phyloP scores from a whole-genome alignment of 352 stramenopile genomes.

The Globisporangium paroecandrum region DNA sequence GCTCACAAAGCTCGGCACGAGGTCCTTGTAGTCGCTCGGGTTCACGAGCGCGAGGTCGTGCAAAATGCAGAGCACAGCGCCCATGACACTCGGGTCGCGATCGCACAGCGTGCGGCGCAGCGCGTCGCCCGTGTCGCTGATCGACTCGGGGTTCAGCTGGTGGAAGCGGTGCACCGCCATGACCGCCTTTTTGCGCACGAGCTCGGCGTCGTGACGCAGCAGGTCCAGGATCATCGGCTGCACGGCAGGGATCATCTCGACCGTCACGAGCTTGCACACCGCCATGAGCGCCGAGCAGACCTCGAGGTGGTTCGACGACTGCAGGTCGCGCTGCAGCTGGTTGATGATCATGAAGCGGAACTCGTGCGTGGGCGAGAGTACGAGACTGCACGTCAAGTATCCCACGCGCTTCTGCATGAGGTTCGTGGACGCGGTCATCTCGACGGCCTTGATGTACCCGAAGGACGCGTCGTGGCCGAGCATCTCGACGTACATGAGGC shows the following conservation, averaged over 20 bases:
- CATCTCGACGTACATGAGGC: constrained; percentile 99
- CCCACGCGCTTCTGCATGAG: constrained; percentile 98
- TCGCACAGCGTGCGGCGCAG: constrained; percentile 97
- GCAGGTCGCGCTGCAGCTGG: constrained; percentile 95
- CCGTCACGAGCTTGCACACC: constrained; percentile 95
- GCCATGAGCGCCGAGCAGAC: constrained; percentile 95
- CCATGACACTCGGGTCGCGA: constrained; percentile 98
- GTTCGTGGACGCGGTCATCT: constrained; percentile 97
- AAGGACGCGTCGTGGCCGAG: constrained; percentile 99
- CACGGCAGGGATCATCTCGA: constrained; percentile 98
- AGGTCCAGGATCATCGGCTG: constrained; percentile 95
- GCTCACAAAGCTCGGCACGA: constrained; percentile 97
- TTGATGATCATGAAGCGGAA: constrained; percentile 99
- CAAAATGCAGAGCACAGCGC: constrained; percentile 90
- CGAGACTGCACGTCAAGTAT: constrained; percentile 94
- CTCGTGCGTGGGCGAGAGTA: constrained; percentile 97
- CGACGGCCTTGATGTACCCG: constrained; percentile 97
- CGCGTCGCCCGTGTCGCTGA: constrained; percentile 88
- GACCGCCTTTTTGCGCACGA: constrained; percentile 99
- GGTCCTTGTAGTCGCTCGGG: constrained; percentile 96
- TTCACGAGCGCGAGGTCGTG: constrained; percentile 91
- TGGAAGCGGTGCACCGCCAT: constrained; percentile 98
- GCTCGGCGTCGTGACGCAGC: constrained; percentile 94
- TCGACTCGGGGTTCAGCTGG: constrained; percentile 95
- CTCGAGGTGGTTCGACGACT: constrained; percentile 91